Percentiles rank a stretch among this genome's conserved stretches.
Evolutionary conservation across 345 rosid genomes (phyloP).

Genomic region (Nasturtium officinale): DNA sequence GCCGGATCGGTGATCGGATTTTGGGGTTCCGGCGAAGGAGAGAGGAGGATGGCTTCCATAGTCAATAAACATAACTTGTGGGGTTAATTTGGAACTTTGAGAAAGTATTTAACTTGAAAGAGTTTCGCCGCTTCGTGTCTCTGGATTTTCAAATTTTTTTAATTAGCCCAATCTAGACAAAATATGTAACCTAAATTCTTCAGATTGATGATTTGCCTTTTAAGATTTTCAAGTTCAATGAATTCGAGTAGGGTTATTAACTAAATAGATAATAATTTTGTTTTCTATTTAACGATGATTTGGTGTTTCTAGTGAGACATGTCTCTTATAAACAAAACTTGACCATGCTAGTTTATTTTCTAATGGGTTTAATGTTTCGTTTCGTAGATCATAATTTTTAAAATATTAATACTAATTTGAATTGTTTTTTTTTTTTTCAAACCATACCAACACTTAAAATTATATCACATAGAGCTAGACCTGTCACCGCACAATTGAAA

Average conservation of each 20-base stretch:
- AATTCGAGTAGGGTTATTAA: background rate
- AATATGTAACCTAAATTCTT: too few relatives aligned
- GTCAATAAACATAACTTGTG: background rate
- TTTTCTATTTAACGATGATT: background rate
- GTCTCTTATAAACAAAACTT: background rate
- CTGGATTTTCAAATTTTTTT: too few relatives aligned
- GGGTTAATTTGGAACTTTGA: conserved; percentile 29
- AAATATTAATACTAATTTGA: too few relatives aligned
- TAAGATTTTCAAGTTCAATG: conserved; percentile 14
- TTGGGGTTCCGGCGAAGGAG: conserved; percentile 39
- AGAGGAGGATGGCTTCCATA: conserved; percentile 46
- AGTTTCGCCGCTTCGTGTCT: conserved; percentile 27
- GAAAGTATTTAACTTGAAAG: conserved; percentile 28
- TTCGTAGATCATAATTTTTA: too few relatives aligned
- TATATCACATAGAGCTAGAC: too few relatives aligned
- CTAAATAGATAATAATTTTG: background rate
- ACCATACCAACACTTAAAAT: too few relatives aligned
- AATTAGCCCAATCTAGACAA: conserved; percentile 1
- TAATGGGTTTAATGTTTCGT: background rate
- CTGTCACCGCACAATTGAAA: too few relatives aligned
- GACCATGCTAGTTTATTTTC: background rate
- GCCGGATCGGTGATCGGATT: conserved; percentile 32
- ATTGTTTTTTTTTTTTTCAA: too few relatives aligned
- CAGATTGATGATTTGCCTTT: too few relatives aligned
- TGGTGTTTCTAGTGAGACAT: background rate